Percentiles rank a stretch among this genome's conserved stretches.
Evolutionary conservation across 331 rosid genomes (phyloP).

Genomic region (Pyrus hybrid): DNA sequence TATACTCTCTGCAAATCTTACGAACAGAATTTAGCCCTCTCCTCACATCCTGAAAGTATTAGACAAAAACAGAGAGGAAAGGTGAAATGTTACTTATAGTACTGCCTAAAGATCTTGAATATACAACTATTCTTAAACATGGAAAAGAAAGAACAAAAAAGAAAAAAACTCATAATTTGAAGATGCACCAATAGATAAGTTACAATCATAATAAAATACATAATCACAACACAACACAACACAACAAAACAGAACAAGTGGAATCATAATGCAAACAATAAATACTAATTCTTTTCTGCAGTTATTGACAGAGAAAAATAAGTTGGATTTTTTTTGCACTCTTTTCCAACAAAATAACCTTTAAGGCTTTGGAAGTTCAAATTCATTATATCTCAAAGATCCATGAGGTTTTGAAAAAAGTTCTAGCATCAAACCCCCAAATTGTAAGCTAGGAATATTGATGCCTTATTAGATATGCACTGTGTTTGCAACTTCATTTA

Average conservation of each 20-base stretch:
- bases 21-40: conserved; percentile 91
- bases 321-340: background rate
- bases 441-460: background rate
- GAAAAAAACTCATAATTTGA: background rate
- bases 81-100: background rate
- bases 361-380: background rate
- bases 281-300: background rate
- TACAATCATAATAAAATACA: background rate
- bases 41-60: conserved; percentile 70
- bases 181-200: background rate
- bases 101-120: background rate
- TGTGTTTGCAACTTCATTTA: background rate
- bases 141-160: background rate
- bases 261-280: background rate
- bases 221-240: background rate
- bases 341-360: background rate
- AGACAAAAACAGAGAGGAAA: background rate
- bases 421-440: background rate
- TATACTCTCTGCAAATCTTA: conserved; percentile 63
- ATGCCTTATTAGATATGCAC: background rate
- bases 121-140: background rate
- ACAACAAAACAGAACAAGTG: background rate
- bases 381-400: background rate
- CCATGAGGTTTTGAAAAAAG: background rate
- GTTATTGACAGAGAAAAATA: background rate